phyloP scores from a whole-genome alignment of 1,284 basidiomycete species.

The Trametes sp. region DNA sequence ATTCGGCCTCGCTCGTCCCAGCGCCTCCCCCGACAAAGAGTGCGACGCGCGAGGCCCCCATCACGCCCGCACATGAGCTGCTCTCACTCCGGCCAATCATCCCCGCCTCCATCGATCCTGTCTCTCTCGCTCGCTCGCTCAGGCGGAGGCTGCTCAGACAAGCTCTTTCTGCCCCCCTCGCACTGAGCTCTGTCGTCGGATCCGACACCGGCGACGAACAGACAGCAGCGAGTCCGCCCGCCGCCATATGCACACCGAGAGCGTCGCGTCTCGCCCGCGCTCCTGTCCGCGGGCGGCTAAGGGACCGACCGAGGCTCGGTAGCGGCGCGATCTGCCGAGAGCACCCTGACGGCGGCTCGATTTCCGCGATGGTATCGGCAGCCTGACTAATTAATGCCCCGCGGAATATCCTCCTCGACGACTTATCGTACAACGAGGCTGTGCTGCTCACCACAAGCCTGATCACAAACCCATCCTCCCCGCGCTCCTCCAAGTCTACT shows the following conservation, averaged over 20 bases:
- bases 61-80: slow-evolving; percentile 26
- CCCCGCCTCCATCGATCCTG: slow-evolving; percentile 28
- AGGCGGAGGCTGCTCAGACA: neutral
- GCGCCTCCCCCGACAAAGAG: slow-evolving; percentile 26
- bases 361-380: slow-evolving; percentile 30
- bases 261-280: too few species aligned
- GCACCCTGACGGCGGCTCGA: slow-evolving; percentile 18
- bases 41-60: slow-evolving; percentile 23
- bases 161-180: neutral
- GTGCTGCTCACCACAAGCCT: slow-evolving; percentile 15
- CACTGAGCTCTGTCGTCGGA: neutral
- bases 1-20: slow-evolving; percentile 18
- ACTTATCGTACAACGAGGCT: slow-evolving; percentile 1
- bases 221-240: neutral
- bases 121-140: neutral
- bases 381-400: slow-evolving; percentile 19
- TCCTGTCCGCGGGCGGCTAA: too few species aligned
- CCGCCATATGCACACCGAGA: neutral
- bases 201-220: neutral
- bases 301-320: slow-evolving; percentile 20
- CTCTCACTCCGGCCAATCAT: slow-evolving; percentile 39
- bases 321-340: slow-evolving; percentile 30
- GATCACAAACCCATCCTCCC: slow-evolving; percentile 2
- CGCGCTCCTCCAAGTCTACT: neutral
- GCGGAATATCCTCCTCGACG: slow-evolving; percentile 2